phyloP scores from a whole-genome alignment of 768 basidiomycete species.

The Hydnum rufescens region DNA sequence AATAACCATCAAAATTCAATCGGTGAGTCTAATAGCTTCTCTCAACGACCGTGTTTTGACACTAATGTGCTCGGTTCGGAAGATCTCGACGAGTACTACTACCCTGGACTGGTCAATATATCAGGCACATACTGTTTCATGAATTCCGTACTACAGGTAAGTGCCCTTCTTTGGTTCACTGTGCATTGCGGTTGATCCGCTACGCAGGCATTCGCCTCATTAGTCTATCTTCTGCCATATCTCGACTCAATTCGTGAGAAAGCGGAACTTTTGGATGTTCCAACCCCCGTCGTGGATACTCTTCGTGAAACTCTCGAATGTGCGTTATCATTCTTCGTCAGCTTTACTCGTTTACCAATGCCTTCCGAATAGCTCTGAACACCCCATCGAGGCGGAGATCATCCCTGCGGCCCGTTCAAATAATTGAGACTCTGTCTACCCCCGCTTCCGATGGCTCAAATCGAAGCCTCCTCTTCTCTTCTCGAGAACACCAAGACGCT shows the following conservation, averaged over 20 bases:
- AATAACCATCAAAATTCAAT: too few species aligned
- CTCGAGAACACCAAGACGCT: constrained; percentile 92
- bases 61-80: too few species aligned
- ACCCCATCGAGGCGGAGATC: constrained; percentile 34
- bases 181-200: neutral
- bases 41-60: too few species aligned
- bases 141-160: constrained; percentile 84
- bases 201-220: constrained; percentile 69
- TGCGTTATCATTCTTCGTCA: constrained; percentile 17
- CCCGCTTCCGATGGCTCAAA: constrained; percentile 29
- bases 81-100: constrained; percentile 22
- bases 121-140: constrained; percentile 96
- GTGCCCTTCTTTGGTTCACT: constrained; percentile 10
- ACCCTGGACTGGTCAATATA: constrained; percentile 85
- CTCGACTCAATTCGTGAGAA: constrained; percentile 54
- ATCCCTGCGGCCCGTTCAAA: constrained; percentile 48
- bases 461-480: constrained; percentile 49
- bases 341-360: constrained; percentile 2
- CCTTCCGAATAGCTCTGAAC: constrained; percentile 35
- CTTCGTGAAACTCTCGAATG: constrained; percentile 51
- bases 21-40: too few species aligned
- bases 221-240: constrained; percentile 62
- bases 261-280: constrained; percentile 62
- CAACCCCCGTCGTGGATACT: constrained; percentile 72
- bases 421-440: constrained; percentile 48